phyloP scores from a whole-genome alignment of 2,329 filamentous ascomycete species.

The Orbilia blumenaviensis region DNA sequence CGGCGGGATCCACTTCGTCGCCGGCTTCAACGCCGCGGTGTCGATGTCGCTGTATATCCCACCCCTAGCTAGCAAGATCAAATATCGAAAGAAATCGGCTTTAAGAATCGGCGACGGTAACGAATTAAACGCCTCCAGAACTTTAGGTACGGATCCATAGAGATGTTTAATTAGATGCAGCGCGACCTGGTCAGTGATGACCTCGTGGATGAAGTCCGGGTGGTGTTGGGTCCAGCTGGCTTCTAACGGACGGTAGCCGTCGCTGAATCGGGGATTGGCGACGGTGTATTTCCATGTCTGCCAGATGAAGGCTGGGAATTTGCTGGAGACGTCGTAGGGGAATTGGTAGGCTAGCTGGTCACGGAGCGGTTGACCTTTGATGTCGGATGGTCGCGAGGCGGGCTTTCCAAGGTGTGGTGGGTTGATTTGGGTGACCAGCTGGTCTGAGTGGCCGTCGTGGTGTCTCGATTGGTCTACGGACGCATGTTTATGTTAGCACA shows the following conservation, averaged over 20 bases:
- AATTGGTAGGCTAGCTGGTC: constrained; percentile 90
- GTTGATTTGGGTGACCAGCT: constrained; percentile 34
- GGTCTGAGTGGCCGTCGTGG: constrained; percentile 11
- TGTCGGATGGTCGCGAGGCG: constrained; percentile 17
- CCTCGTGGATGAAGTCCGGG: constrained; percentile 90
- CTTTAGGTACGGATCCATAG: constrained; percentile 82
- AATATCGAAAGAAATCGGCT: constrained; percentile 74
- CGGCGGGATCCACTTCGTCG: constrained; percentile 84
- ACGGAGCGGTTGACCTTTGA: constrained; percentile 66
- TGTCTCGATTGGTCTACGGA: neutral
- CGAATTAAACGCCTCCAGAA: constrained; percentile 77
- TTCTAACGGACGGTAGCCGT: constrained; percentile 80
- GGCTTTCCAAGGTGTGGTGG: constrained; percentile 18
- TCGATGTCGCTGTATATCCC: constrained; percentile 94
- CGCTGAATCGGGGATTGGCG: constrained; percentile 76
- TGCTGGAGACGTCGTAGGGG: constrained; percentile 85
- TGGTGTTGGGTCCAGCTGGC: constrained; percentile 88
- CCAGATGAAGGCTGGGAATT: constrained; percentile 98
- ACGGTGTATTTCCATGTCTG: constrained; percentile 97
- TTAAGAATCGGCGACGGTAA: constrained; percentile 74
- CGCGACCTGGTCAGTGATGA: constrained; percentile 86
- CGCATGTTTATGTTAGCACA: too few relatives aligned
- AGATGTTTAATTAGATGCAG: constrained; percentile 82
- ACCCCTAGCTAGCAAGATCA: constrained; percentile 77
- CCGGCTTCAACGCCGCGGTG: constrained; percentile 82